Evolutionary conservation across 1,284 basidiomycete genomes (phyloP), one percentile per base, ranked within the genome.

Genomic region (Trichosporon sp.): DNA sequence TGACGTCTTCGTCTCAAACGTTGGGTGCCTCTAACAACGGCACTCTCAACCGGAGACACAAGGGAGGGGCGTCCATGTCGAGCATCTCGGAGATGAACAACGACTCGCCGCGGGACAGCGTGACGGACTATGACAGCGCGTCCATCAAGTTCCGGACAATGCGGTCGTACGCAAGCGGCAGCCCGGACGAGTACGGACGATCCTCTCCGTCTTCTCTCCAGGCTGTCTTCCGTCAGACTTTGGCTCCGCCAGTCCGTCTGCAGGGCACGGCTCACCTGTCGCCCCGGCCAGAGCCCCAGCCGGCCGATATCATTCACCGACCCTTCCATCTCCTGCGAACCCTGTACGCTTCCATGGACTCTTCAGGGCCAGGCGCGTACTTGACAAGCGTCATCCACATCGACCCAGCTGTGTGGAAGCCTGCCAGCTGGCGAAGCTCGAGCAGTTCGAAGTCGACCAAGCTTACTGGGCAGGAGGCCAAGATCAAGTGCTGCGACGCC

Each of bases 291-390:
- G 76, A 79, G 61, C 58, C 68, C 0, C 73, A 77, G 52, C 92
- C 92, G 1, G 79, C 81, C 5, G 89, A 92, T 70, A 82, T 87
- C n/a, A 79, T 90, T 58, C 85, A 89, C 63, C 89, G 92, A 68
- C 92, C 94, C 6, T 96, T 95, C 78, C 89, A 95, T 76, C 85
- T 97, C 82, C 89, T 97, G 87, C 84, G 85, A 60, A 84, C 92
- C 32, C 81, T 96, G 23, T 84, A 87, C 63, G 84, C 83, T 46
- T 93, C 92, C 14, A 94, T 95, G 77, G 74, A 78, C 86, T 86
- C 85, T 29, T 86, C 87, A n/a, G 83, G 85, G 61, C 86, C 88
- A 1, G 95, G 95, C 11, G 91, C 89, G 13, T 96, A 95, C 76
- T 82, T 98, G 63, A 95, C 92, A 1, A 87, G 87, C 27, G 86